Evolutionary conservation across 2,329 filamentous ascomycete species (phyloP).

Genomic region (Colletotrichum musae): DNA sequence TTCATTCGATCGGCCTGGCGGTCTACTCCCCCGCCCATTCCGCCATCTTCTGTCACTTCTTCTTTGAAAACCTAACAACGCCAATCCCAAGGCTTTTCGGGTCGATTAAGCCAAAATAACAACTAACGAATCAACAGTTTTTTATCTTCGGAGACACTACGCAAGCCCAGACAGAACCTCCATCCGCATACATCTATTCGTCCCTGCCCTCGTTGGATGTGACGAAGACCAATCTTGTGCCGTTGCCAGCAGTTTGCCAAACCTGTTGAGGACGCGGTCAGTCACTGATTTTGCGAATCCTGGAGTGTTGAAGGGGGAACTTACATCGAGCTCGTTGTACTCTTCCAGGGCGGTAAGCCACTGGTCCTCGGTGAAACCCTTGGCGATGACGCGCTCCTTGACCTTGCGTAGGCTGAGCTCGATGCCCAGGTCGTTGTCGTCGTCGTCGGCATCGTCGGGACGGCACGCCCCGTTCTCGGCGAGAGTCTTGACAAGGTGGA

Average conservation of each 20-base stretch:
- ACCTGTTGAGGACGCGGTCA: conserved; percentile 68
- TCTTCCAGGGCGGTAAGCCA: conserved; percentile 89
- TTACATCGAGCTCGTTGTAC: conserved; percentile 90
- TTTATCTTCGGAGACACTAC: conserved; percentile 10
- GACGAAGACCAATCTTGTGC: conserved; percentile 80
- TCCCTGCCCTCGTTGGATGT: conserved; percentile 51
- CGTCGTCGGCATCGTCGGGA: conserved; percentile 75
- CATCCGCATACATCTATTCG: conserved; percentile 8
- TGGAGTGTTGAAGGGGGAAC: conserved; percentile 55
- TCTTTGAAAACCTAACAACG: conserved; percentile 21
- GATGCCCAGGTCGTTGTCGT: conserved; percentile 65
- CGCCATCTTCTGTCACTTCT: conserved; percentile 4
- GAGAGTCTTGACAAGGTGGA: conserved; percentile 91
- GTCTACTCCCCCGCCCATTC: background rate
- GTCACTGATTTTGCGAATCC: conserved; percentile 39
- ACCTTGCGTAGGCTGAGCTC: conserved; percentile 92
- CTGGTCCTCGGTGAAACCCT: conserved; percentile 97
- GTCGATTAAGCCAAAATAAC: conserved; percentile 18
- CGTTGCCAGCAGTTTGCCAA: conserved; percentile 83
- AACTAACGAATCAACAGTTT: background rate
- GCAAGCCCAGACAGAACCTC: conserved; percentile 14
- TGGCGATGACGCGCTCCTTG: conserved; percentile 91
- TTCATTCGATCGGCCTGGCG: conserved; percentile 2
- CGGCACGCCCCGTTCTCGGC: conserved; percentile 89
- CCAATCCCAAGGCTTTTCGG: conserved; percentile 10